Conservation (phyloP, 1,139 yeast genomes). For the Lodderomyces orthopsilosis region DNA sequence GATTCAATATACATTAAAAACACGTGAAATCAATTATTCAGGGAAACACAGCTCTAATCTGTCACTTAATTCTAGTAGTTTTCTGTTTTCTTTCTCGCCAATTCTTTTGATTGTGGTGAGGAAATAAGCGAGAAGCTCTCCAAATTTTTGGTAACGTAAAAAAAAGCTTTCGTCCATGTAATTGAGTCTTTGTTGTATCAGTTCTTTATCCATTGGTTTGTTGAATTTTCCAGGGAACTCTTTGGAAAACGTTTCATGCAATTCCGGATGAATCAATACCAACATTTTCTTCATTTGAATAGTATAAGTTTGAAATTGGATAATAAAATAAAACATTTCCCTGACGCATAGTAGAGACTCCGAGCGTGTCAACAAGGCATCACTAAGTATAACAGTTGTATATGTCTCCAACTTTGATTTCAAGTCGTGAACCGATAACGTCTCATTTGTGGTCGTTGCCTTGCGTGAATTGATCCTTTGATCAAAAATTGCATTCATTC, state of each 20-base stretch:
- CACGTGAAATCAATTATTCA: conserved; percentile 7
- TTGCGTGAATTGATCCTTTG: conserved; percentile 19
- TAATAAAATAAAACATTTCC: conserved; percentile 43
- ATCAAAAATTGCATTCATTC: conserved; percentile 27
- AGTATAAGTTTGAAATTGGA: conserved; percentile 56
- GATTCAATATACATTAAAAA: not conserved
- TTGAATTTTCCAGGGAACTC: conserved; percentile 42
- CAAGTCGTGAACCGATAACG: conserved; percentile 40
- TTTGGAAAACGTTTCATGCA: conserved; percentile 38
- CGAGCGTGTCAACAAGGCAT: conserved; percentile 64
- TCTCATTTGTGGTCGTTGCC: conserved; percentile 6
- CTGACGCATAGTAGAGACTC: conserved; percentile 50
- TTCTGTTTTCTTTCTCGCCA: conserved; percentile 65
- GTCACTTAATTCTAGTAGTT: conserved; percentile 51
- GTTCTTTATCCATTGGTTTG: conserved; percentile 34
- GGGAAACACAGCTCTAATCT: conserved; percentile 46
- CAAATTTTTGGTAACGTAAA: conserved; percentile 54
- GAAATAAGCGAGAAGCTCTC: conserved; percentile 52
- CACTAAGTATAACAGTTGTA: conserved; percentile 63
- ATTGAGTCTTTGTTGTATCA: conserved; percentile 39
- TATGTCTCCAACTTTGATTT: conserved; percentile 53
- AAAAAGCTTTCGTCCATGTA: conserved; percentile 49
- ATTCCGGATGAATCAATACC: conserved; percentile 47
- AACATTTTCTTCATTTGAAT: conserved; percentile 55
- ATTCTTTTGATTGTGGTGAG: conserved; percentile 52